These are phyloP conservation scores for Caloboletus firmus DNA, from an alignment of 1,284 basidiomycete species.

Conservation along the genomic window DNA sequence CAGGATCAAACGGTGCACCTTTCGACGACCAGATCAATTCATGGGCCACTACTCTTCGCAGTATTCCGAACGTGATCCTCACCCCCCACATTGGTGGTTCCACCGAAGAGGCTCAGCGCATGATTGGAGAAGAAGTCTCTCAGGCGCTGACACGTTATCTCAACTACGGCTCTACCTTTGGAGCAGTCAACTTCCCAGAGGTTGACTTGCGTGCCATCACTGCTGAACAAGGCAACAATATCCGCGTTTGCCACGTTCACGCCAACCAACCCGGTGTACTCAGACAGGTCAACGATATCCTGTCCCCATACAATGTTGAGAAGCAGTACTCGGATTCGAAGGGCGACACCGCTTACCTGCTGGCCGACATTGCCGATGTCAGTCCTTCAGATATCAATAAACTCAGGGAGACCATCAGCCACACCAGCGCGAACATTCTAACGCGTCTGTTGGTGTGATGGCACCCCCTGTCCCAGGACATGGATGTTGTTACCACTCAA, in stretches of 20 bases:
- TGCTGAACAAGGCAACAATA: constrained; percentile 75
- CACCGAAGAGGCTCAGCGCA: constrained; percentile 97
- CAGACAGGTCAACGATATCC: constrained; percentile 89
- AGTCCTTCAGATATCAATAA: constrained; percentile 79
- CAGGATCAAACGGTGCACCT: constrained; percentile 83
- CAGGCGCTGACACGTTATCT: constrained; percentile 87
- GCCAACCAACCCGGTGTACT: constrained; percentile 97
- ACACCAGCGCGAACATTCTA: constrained; percentile 83
- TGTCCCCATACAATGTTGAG: constrained; percentile 97
- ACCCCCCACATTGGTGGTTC: constrained; percentile 99
- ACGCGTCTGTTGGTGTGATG: constrained; percentile 76
- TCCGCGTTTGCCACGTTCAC: constrained; percentile 96
- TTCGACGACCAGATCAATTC: constrained; percentile 86
- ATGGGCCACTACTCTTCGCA: constrained; percentile 76
- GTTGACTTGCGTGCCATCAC: constrained; percentile 94
- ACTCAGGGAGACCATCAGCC: constrained; percentile 81
- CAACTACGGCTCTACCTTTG: constrained; percentile 87
- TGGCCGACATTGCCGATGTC: constrained; percentile 95
- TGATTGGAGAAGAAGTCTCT: constrained; percentile 97
- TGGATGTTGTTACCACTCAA: constrained; percentile 31
- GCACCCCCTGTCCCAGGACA: neutral
- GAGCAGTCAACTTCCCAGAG: constrained; percentile 99
- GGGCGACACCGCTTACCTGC: constrained; percentile 91
- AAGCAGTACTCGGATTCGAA: constrained; percentile 98
- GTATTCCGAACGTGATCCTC: constrained; percentile 86